Base-by-base conservation (phyloP, 2,329 filamentous ascomycete species). In the Tolypocladium capitatum region DNA sequence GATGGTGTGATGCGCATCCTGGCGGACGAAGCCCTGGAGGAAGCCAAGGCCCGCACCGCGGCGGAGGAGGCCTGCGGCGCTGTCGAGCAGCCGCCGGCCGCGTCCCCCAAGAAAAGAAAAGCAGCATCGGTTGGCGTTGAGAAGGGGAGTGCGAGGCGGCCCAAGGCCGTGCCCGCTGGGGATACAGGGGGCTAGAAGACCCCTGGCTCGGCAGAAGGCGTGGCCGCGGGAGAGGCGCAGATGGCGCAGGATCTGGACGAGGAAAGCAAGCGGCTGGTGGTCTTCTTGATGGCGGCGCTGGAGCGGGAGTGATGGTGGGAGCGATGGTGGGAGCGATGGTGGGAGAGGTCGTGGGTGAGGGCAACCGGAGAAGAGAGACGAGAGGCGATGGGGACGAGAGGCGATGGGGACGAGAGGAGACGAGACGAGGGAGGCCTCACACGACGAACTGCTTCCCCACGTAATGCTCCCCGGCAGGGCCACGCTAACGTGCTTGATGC, bases 1-100 rank as follows among this genome's bases (percentile, higher is more conserved):
- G 47, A 48, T n/a, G 47, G 47, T 14, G 18, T 43, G 30, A 35
- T 32, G 18, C 30, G 47, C 4, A 46, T 48, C 16, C 13, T 48
- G 20, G 16, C 38, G 21, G 47, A 21, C 4, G 30, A 46, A 14
- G 16, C 5, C 11, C 24, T 46, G 30, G 16, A 36, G 24, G 32
- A 30, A 13, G 47, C 47, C 31, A 16, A 20, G 14, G 36, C 20
- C 16, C 43, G 47, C 24, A 46, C 47, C 14, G 35, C 21, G 18
- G 47, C 35, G 4, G 36, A 35, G 45, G 21, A 40, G 10, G 14
- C 16, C 1, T 9, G 11, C 24, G 16, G 2, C 11, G 24, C 16
- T 6, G 38, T 13, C 24, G 38, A 28, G n/a, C 14, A 28, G 24
- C 14, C 18, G 16, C 38, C 38, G 9, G 16, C 6, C 20, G 11